phyloP scores from a whole-genome alignment of 1,139 yeast genomes.

The Kodamaea plutei region DNA sequence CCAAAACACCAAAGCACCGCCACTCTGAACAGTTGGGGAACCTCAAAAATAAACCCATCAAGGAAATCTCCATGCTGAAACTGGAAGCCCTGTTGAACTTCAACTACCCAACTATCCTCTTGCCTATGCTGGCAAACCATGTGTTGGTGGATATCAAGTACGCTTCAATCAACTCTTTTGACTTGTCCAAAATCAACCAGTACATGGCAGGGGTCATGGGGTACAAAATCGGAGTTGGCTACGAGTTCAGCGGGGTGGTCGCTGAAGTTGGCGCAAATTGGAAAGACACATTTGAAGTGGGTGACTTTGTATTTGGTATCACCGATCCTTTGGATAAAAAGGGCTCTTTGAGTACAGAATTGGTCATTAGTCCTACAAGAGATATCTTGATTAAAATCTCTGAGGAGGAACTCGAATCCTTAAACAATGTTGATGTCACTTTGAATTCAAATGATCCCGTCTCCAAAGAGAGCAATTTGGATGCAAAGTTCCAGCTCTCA shows the following conservation, averaged over 20 bases:
- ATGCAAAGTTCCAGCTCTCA: constrained; percentile 6
- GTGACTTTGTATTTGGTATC: constrained; percentile 36
- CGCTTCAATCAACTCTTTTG: constrained; percentile 37
- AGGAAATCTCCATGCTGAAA: constrained; percentile 40
- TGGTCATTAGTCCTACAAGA: constrained; percentile 30
- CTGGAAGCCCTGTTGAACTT: constrained; percentile 42
- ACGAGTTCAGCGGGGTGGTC: constrained; percentile 38
- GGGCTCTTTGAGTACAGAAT: constrained; percentile 36
- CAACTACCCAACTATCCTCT: constrained; percentile 35
- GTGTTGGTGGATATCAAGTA: constrained; percentile 38
- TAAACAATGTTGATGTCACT: constrained; percentile 15
- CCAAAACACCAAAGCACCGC: constrained; percentile 4
- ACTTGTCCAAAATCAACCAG: constrained; percentile 35
- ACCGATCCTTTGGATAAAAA: constrained; percentile 32
- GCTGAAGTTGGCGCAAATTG: constrained; percentile 30
- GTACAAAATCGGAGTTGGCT: constrained; percentile 40
- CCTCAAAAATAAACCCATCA: constrained; percentile 33
- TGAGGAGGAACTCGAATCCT: constrained; percentile 19
- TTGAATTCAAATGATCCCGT: too few relatives aligned
- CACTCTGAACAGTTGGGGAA: constrained; percentile 20
- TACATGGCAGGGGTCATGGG: constrained; percentile 37
- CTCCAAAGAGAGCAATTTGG: constrained; percentile 5
- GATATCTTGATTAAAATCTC: constrained; percentile 31
- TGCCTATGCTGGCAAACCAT: constrained; percentile 31
- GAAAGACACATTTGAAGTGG: constrained; percentile 22